Percentiles rank a stretch among this genome's conserved stretches.
Evolutionary conservation across 202 grass and related monocot genomes (phyloP).

Genomic region (Zizania palustris): DNA sequence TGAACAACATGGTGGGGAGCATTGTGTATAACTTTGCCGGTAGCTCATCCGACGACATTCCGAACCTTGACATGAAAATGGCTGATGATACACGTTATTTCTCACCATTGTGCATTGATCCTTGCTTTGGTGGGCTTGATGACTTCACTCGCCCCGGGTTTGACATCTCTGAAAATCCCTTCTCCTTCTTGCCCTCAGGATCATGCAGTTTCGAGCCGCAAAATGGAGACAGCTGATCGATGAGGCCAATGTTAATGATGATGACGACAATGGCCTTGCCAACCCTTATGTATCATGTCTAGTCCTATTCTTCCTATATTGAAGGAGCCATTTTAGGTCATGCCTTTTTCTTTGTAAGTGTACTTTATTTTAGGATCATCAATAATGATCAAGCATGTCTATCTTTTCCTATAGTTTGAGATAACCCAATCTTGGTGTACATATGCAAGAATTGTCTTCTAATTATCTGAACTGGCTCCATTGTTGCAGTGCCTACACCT

Average conservation of each 20-base stretch:
- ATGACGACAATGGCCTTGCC: not conserved
- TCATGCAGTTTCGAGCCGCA: constrained; percentile 49
- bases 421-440: constrained; percentile 29
- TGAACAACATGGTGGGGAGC: constrained; percentile 39
- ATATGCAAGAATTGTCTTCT: not conserved
- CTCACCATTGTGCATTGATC: constrained; percentile 72
- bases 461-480: not conserved
- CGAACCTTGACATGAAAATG: constrained; percentile 58
- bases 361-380: constrained; percentile 50
- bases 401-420: constrained; percentile 37
- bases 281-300: constrained; percentile 35
- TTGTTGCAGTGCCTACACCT: constrained; percentile 4
- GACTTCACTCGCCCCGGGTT: constrained; percentile 64
- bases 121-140: constrained; percentile 72
- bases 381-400: constrained; percentile 50
- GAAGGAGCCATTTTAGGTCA: constrained; percentile 50
- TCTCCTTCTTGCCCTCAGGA: constrained; percentile 56
- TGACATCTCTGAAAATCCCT: constrained; percentile 61
- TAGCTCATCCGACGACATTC: constrained; percentile 53
- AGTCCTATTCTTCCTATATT: constrained; percentile 33
- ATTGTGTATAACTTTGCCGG: constrained; percentile 44
- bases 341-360: constrained; percentile 32
- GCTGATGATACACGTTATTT: constrained; percentile 62
- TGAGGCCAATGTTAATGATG: not conserved
- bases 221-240: constrained; percentile 54